Base-by-base conservation (phyloP, 2,329 filamentous ascomycete species). In the Drechslera avenae region DNA sequence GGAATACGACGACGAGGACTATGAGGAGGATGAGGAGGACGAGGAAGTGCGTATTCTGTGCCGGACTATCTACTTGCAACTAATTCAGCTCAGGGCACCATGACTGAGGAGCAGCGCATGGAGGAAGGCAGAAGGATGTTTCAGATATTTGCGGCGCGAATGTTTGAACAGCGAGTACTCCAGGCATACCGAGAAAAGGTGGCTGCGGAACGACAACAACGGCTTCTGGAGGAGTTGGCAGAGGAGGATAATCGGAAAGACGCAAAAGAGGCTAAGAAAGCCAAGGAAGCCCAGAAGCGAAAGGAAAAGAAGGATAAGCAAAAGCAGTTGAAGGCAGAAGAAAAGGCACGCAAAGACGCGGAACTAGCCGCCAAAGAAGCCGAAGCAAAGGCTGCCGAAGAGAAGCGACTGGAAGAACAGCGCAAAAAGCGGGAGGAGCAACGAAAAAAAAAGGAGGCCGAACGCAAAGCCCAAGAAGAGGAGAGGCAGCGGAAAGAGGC, bases 81-180 rank as follows among this genome's bases (percentile, higher is more conserved):
- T 69, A 68, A 64, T 57, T 46, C 54, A 42, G 74, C 69, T 54
- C 76, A 97, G 93, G 92, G 96, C 72, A 86, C 88, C 59, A 94
- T 97, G 90, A 97, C 91, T 43, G 93, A 97, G 79, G 91, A 96
- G 77, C 92, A 97, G 79, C 89, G 94, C 55, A 97, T 99, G 94
- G 92, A 97, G 73, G 94, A 99, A 79, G 94, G 94, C 54, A 86
- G 94, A 49, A 84, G 93, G 63, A 99, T 99, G 94, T 99, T 99
- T 72, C 94, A 99, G 74, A 97, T 99, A 73, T 99, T 99, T 75
- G 94, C 94, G 54, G 94, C 94, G 50, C 87, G 94, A 57, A 99
- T 99, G 94, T 99, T 99, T 74, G 94, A 99, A 77, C 94, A 99
- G 74, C 84, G 94, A 57, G 94, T 99, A 17, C 81, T 99, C 52